These are phyloP conservation scores for Aphanocladium album DNA, from an alignment of 2,329 filamentous ascomycete genomes.

Conservation along the genomic window DNA sequence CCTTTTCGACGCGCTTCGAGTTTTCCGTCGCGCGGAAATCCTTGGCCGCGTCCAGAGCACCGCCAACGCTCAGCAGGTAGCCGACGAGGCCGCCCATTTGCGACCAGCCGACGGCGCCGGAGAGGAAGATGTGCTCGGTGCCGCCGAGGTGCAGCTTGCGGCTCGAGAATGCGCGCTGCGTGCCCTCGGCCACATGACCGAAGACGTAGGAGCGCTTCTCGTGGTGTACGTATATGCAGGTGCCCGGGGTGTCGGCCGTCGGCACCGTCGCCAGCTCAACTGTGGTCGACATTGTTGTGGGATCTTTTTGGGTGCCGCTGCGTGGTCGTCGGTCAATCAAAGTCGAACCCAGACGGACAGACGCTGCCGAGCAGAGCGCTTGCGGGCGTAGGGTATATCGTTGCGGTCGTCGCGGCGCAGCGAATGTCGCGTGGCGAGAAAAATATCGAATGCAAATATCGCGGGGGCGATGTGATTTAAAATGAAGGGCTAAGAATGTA, in stretches of 20 bases:
- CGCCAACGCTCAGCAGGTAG: slow-evolving; percentile 77
- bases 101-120: slow-evolving; percentile 70
- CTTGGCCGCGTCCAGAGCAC: slow-evolving; percentile 48
- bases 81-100: slow-evolving; percentile 79
- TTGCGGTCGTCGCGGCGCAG: not conserved
- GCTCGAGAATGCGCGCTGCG: slow-evolving; percentile 70
- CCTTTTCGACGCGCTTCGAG: slow-evolving; percentile 34
- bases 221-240: slow-evolving; percentile 71
- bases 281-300: slow-evolving; percentile 60
- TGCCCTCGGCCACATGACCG: slow-evolving; percentile 76
- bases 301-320: slow-evolving; percentile 16
- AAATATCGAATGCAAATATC: slow-evolving; percentile 3
- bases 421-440: not conserved
- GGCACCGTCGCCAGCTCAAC: slow-evolving; percentile 76
- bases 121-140: slow-evolving; percentile 74
- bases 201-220: slow-evolving; percentile 80
- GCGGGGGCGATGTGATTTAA: not conserved
- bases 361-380: not conserved
- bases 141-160: slow-evolving; percentile 60
- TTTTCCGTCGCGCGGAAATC: slow-evolving; percentile 37
- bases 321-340: not conserved
- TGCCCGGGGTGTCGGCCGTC: slow-evolving; percentile 82
- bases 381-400: not conserved
- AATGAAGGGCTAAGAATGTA: not conserved
- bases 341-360: not conserved